Evolutionary conservation across 1,284 basidiomycete genomes (phyloP), one percentile per base, ranked within the genome.

Genomic region (Peniophora sp.): DNA sequence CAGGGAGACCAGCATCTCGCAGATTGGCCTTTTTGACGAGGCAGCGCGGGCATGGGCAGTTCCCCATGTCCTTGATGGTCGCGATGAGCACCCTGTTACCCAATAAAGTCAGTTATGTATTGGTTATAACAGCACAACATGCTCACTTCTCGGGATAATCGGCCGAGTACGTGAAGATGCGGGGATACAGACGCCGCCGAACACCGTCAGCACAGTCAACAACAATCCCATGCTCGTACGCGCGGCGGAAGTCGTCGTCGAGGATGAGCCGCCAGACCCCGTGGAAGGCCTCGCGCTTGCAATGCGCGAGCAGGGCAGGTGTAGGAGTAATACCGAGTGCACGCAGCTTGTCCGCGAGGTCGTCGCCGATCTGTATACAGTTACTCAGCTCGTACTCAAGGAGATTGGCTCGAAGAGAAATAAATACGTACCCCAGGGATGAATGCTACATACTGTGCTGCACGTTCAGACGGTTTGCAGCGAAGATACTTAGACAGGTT

Each of bases 401-500:
- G 11, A 20, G 41, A 12, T 19, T 11, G 9, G 41, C 12, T 19
- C 11, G 12, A 44, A 10, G 19, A 19, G 19, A 19, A 44, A 44
- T 19, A 44, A 25, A 45, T 11, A 54, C 56, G 16, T 44, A 65
- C 64, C 35, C 59, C 61, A 0, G 63, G 63, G n/a, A 69, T 63
- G 46, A 66, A 69, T 1, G 61, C 61, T 0, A 64, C 35, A 47
- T 69, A 63, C 39, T 69, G 65, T 3, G 52, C 57, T 0, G 61
- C 61, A 22, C 58, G 58, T 1, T 53, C 55, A 2, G 50, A 52
- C 1, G 63, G 63, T 45, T 60, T 57, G 11, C 46, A 46, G 2
- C 51, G 45, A 2, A 56, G 50, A 44, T 68, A 68, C 44, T 71
- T 71, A 0, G 62, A 65, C 0, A 63, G 55, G 49, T 69, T 69